These are phyloP conservation scores for Trichosanthes truncata DNA, from an alignment of 306 rosid genomes.

Conservation along the genomic window DNA sequence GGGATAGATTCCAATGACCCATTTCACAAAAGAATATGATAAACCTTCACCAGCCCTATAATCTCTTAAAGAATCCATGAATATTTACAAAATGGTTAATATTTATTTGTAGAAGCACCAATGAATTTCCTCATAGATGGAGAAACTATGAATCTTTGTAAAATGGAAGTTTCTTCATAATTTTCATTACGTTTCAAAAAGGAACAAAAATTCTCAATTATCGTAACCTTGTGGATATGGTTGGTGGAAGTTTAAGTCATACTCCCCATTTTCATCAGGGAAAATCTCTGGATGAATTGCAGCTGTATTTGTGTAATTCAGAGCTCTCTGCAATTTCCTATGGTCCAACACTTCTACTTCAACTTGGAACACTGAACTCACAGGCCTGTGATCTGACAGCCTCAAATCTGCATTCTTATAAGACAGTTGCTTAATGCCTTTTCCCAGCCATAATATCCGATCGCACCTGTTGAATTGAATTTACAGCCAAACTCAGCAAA, in stretches of 20 bases:
- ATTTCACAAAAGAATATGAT: no score
- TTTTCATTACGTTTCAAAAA: no score
- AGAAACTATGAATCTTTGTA: no score
- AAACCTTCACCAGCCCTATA: no score
- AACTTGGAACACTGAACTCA: conserved; percentile 55
- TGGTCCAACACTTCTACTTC: conserved; percentile 87
- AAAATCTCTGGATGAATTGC: conserved; percentile 58
- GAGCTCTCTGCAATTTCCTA: conserved; percentile 64
- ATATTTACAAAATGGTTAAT: no score
- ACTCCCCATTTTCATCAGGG: conserved; percentile 35
- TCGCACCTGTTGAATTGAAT: conserved; percentile 53
- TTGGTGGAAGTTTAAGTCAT: not conserved
- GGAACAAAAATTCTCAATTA: no score
- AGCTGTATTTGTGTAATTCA: conserved; percentile 50
- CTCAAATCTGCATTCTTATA: conserved; percentile 51
- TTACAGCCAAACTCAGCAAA: not conserved
- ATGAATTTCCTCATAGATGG: no score
- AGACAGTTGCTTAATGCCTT: conserved; percentile 62
- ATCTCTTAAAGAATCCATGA: no score
- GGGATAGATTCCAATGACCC: no score
- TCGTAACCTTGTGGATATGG: not conserved
- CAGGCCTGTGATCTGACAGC: conserved; percentile 84
- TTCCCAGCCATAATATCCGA: conserved; percentile 77
- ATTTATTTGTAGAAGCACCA: no score
- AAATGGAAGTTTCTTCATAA: no score